Evolutionary conservation across 1,284 basidiomycete species (phyloP).

Genomic region (Pseudozyma tsukubaensis): DNA sequence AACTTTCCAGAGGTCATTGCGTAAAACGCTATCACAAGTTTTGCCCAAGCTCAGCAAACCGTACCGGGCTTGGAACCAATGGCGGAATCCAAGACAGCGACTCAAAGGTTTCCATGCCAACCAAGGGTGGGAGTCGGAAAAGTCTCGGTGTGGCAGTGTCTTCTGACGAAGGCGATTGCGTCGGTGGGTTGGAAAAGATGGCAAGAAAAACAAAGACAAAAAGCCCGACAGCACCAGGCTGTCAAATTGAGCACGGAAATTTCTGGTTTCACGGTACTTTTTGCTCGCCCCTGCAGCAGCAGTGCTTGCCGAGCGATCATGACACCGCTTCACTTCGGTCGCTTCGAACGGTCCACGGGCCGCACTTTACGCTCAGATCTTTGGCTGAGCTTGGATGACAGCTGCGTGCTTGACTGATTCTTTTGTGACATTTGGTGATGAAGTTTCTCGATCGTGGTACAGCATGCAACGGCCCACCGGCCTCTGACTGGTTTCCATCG

Average conservation of each 20-base stretch:
- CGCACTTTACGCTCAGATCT: slow-evolving; percentile 6
- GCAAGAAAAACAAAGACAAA: background rate
- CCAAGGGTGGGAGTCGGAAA: slow-evolving; percentile 9
- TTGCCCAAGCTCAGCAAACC: no score
- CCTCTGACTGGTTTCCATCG: no score
- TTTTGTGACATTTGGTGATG: no score
- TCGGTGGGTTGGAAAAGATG: slow-evolving; percentile 3
- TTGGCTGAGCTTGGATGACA: slow-evolving; percentile 5
- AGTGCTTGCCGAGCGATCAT: background rate
- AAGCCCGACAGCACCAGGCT: no score
- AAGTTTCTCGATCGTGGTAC: no score
- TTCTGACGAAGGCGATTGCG: background rate
- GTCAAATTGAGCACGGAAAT: no score
- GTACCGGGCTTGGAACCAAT: background rate
- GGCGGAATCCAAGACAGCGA: background rate
- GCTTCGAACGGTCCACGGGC: background rate
- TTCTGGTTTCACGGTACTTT: slow-evolving; percentile 1
- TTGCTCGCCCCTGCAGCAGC: background rate
- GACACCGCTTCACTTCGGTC: slow-evolving; percentile 2
- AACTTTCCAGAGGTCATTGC: no score
- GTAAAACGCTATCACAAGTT: no score
- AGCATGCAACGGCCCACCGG: no score
- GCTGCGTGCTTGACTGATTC: no score
- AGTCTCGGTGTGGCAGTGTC: slow-evolving; percentile 8
- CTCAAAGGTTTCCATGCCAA: no score